Conservation (phyloP, 2,329 filamentous ascomycete genomes). For the Alternaria gansuensis region DNA sequence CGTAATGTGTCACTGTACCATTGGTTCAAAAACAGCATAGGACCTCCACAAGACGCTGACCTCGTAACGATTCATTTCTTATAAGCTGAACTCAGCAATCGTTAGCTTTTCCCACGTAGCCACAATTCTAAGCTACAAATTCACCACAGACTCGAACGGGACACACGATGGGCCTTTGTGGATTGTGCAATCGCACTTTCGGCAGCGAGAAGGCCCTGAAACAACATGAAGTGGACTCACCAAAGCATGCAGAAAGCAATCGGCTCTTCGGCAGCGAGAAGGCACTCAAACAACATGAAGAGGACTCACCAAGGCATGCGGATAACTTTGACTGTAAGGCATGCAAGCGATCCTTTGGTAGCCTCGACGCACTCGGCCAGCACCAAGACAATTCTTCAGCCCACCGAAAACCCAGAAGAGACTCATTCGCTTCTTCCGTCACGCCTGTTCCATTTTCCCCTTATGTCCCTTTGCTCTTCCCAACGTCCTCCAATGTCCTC, state of each 20-base stretch:
- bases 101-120: neutral
- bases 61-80: neutral
- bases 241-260: conserved; percentile 6
- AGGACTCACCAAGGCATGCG: conserved; percentile 14
- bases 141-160: neutral
- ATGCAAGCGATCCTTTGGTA: conserved; percentile 15
- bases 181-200: conserved; percentile 11
- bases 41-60: neutral
- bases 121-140: conserved; percentile 6
- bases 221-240: conserved; percentile 10
- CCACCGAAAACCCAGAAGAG: conserved; percentile 7
- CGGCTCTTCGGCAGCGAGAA: neutral
- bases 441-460: neutral
- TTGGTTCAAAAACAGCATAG: conserved; percentile 3
- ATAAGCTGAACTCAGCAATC: neutral
- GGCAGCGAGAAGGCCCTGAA: conserved; percentile 4
- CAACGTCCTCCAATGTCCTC: neutral
- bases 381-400: conserved; percentile 13
- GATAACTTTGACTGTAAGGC: conserved; percentile 4
- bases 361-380: conserved; percentile 11
- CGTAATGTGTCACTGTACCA: conserved; percentile 14
- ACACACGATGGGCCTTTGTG: conserved; percentile 4
- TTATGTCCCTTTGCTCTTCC: neutral
- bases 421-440: neutral
- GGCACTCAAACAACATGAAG: conserved; percentile 9